A percentile compares a stretch with the other conserved stretches of the same genome.
These are phyloP conservation scores for Trametes sp. DNA, from an alignment of 1,284 basidiomycete species.

Conservation along the genomic window DNA sequence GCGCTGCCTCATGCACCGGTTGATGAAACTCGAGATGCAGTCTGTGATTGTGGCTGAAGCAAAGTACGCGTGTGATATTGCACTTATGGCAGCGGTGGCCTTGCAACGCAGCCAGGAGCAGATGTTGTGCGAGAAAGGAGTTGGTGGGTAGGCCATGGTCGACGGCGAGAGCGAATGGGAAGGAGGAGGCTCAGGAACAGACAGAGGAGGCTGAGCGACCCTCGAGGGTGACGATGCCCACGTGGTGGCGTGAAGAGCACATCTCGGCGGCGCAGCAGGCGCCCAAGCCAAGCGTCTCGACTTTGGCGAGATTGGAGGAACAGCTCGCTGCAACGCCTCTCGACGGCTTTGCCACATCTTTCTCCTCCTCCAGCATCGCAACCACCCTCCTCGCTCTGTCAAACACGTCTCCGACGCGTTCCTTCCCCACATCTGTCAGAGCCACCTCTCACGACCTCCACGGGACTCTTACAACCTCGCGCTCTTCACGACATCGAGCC, in stretches of 20 bases:
- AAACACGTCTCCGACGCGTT: constrained; percentile 1
- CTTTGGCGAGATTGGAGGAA: constrained; percentile 20
- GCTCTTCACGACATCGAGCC: neutral
- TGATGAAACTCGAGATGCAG: neutral
- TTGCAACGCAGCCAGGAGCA: neutral
- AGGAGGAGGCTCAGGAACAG: neutral
- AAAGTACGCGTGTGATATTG: neutral
- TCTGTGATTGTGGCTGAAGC: neutral
- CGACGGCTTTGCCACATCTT: constrained; percentile 1
- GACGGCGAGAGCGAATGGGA: too few species aligned
- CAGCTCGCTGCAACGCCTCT: constrained; percentile 12
- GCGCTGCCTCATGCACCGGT: neutral
- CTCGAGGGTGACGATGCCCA: constrained; percentile 20
- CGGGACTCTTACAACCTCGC: constrained; percentile 2
- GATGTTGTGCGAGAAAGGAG: neutral
- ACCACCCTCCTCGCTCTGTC: neutral
- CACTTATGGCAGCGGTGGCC: too few species aligned
- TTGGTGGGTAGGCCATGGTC: too few species aligned
- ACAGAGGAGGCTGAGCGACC: neutral
- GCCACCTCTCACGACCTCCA: neutral
- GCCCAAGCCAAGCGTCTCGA: constrained; percentile 9
- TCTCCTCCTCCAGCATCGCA: constrained; percentile 3
- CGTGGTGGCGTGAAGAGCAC: constrained; percentile 20
- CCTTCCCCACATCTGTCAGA: neutral
- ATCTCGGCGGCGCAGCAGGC: constrained; percentile 5